A percentile compares a stretch with the other conserved stretches of the same genome.
Evolutionary conservation across 2,329 filamentous ascomycete species (phyloP).

Genomic region (Talaromyces sp.): DNA sequence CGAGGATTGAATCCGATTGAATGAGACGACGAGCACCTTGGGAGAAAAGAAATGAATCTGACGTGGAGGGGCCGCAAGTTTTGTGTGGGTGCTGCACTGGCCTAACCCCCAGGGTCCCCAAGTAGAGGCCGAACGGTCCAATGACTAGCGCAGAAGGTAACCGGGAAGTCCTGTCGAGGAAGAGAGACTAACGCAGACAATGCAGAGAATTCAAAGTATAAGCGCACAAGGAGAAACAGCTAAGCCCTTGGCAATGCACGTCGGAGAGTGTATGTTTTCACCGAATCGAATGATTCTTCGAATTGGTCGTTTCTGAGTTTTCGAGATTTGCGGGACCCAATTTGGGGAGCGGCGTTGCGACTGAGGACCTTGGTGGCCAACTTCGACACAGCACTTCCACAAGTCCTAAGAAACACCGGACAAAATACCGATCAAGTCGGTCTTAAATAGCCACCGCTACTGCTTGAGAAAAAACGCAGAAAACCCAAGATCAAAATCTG

Average conservation of each 20-base stretch:
- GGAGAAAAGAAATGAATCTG: conserved; percentile 12
- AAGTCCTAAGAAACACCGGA: too few relatives aligned
- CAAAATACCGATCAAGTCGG: not conserved
- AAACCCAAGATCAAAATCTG: conserved; percentile 19
- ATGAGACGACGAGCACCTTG: conserved; percentile 17
- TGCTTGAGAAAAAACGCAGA: not conserved
- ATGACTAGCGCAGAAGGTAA: conserved; percentile 12
- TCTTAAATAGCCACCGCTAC: not conserved
- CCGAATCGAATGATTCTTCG: too few relatives aligned
- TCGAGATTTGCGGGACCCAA: not conserved
- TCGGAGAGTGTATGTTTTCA: not conserved
- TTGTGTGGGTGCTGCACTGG: conserved; percentile 15
- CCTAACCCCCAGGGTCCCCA: conserved; percentile 27
- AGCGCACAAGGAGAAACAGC: not conserved
- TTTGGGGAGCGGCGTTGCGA: not conserved
- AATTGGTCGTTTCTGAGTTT: not conserved
- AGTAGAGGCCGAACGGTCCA: conserved; percentile 16
- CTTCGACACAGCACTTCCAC: not conserved
- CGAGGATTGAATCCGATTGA: conserved; percentile 4
- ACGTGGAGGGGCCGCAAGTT: conserved; percentile 13
- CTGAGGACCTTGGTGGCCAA: conserved; percentile 15
- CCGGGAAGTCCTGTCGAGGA: conserved; percentile 18
- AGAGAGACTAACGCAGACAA: conserved; percentile 8
- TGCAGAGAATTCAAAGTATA: conserved; percentile 8
- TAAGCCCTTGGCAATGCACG: conserved; percentile 8